Percentiles rank a stretch among this genome's conserved stretches.
Evolutionary conservation across 768 basidiomycete species (phyloP).

Genomic region (Fibroporia radiculosa): DNA sequence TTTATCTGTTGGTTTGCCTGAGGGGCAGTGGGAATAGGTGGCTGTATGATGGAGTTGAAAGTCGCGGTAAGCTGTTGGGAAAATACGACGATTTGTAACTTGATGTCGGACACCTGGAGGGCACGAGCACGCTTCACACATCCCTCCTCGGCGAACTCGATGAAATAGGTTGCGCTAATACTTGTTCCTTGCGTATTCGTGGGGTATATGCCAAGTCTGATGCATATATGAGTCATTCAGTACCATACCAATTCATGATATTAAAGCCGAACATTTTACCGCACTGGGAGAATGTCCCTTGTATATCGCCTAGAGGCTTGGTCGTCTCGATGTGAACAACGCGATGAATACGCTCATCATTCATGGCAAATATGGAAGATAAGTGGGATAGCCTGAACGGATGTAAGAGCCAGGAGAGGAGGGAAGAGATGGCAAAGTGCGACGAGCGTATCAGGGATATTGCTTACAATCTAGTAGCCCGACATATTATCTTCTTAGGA

Average conservation of each 20-base stretch:
- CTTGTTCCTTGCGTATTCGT: not conserved
- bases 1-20: constrained; percentile 1
- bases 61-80: constrained; percentile 10
- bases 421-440: too few species aligned
- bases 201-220: not conserved
- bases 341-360: constrained; percentile 20
- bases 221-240: constrained; percentile 4
- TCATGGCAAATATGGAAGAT: not conserved
- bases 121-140: constrained; percentile 7
- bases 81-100: constrained; percentile 7
- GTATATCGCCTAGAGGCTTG: constrained; percentile 16
- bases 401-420: too few species aligned
- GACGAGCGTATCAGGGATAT: too few species aligned
- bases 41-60: constrained; percentile 6
- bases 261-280: constrained; percentile 16
- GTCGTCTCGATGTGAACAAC: constrained; percentile 22
- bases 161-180: constrained; percentile 7
- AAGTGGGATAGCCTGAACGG: too few species aligned
- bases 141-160: constrained; percentile 16
- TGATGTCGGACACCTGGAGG: constrained; percentile 4
- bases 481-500: too few species aligned
- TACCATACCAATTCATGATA: constrained; percentile 2
- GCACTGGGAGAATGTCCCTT: constrained; percentile 7
- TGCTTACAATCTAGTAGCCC: too few species aligned
- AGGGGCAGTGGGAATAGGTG: constrained; percentile 2